These are phyloP conservation scores for Debaryomyces robertsiae DNA, from an alignment of 1,139 yeast species.

Conservation along the genomic window DNA sequence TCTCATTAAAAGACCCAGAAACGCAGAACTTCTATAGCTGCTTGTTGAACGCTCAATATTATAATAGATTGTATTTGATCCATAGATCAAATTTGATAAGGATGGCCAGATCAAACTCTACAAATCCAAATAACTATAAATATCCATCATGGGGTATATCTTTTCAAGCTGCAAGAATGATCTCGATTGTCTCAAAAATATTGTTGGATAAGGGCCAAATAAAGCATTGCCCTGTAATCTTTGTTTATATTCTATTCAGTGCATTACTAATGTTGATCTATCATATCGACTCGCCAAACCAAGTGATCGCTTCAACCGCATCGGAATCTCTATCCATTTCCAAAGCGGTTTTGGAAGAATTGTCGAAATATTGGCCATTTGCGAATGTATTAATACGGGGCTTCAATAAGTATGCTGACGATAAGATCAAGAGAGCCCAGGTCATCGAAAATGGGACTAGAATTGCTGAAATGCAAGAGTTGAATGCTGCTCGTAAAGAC, in stretches of 20 bases:
- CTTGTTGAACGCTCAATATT: slow-evolving; percentile 69
- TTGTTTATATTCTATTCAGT: slow-evolving; percentile 61
- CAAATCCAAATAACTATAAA: slow-evolving; percentile 51
- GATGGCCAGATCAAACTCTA: slow-evolving; percentile 46
- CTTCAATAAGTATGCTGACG: slow-evolving; percentile 50
- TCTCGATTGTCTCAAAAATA: slow-evolving; percentile 65
- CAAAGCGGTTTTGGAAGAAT: slow-evolving; percentile 52
- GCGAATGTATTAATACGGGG: slow-evolving; percentile 45
- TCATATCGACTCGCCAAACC: slow-evolving; percentile 66
- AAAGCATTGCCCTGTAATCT: slow-evolving; percentile 57
- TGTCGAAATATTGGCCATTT: slow-evolving; percentile 50
- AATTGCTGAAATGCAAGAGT: slow-evolving; percentile 43
- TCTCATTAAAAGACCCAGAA: slow-evolving; percentile 57
- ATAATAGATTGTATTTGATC: slow-evolving; percentile 67
- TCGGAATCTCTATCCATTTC: slow-evolving; percentile 57
- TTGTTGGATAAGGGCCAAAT: slow-evolving; percentile 55
- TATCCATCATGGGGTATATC: slow-evolving; percentile 86
- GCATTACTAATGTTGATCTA: slow-evolving; percentile 75
- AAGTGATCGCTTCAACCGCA: slow-evolving; percentile 61
- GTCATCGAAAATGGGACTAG: slow-evolving; percentile 45
- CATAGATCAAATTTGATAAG: slow-evolving; percentile 71
- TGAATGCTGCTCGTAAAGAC: slow-evolving; percentile 31
- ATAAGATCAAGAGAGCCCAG: slow-evolving; percentile 45
- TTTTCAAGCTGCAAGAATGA: slow-evolving; percentile 83
- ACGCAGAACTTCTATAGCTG: slow-evolving; percentile 62